These are phyloP conservation scores for Boletus rubropictus DNA, from an alignment of 768 basidiomycete genomes.

Conservation along the genomic window DNA sequence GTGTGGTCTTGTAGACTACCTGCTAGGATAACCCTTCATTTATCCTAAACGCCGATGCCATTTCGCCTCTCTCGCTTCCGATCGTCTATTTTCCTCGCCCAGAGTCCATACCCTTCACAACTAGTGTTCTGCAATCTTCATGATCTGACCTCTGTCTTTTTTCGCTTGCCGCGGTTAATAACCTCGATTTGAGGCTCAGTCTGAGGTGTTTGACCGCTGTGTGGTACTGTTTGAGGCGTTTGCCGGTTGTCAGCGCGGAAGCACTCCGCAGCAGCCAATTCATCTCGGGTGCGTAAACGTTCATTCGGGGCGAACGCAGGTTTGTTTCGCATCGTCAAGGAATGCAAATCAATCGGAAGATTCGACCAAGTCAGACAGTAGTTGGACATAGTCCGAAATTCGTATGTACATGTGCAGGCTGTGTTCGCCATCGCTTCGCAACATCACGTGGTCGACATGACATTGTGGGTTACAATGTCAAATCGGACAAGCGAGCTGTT, in stretches of 20 bases:
- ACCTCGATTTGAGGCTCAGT: not conserved
- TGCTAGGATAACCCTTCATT: slow-evolving; percentile 14
- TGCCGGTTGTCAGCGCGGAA: slow-evolving; percentile 18
- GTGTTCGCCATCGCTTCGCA: too few species aligned
- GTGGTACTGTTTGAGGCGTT: slow-evolving; percentile 7
- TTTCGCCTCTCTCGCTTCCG: slow-evolving; percentile 16
- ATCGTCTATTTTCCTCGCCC: slow-evolving; percentile 14
- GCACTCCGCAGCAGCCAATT: slow-evolving; percentile 11
- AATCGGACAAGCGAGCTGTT: too few species aligned
- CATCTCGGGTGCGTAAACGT: not conserved
- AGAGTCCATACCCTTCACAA: slow-evolving; percentile 36
- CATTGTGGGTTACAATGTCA: too few species aligned
- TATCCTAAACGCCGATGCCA: slow-evolving; percentile 21
- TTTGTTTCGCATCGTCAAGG: not conserved
- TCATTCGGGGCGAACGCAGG: not conserved
- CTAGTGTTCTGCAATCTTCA: slow-evolving; percentile 35
- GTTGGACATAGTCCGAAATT: not conserved
- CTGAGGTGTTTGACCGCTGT: not conserved
- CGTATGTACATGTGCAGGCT: too few species aligned
- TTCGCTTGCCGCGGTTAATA: slow-evolving; percentile 1
- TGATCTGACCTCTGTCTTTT: slow-evolving; percentile 30
- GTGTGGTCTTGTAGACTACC: slow-evolving; percentile 41
- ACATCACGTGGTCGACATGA: too few species aligned
- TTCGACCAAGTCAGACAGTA: not conserved
- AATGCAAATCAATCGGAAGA: not conserved